Evolutionary conservation across 2,329 filamentous ascomycete species (phyloP), one percentile per base, ranked within the genome.

Genomic region (Atkinsonella texensis): DNA sequence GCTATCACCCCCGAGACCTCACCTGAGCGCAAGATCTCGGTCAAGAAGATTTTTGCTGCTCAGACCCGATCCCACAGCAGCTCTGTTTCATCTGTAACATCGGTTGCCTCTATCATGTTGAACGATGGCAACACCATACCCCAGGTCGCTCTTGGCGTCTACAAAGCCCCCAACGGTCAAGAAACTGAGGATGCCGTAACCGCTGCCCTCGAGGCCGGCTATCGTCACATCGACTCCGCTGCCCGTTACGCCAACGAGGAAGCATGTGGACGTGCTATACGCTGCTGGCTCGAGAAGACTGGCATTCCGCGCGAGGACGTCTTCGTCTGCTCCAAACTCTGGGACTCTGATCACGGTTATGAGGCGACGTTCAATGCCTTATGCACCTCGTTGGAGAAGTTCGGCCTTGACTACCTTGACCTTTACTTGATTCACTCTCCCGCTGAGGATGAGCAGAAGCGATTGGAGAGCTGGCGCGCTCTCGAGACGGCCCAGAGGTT

Each of bases 391-490:
- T 75, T 89, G 44, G 66, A 76, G 61, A 83, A 80, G 58, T 75
- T 88, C 28, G 74, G 76, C 12, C 70, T 85, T 31, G 80, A 84
- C 59, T 86, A 88, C 63, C 75, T 89, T n/a, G 84, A 89, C 65
- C 74, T 86, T 48, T 88, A 85, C 68, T 70, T 83, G 15, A 78
- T 83, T 58, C 79, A 83, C 68, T 68, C 70, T 49, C 80, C 80
- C 31, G 80, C 91, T 53, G 79, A 87, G 32, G 85, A 87, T 5
- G 81, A 76, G 63, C 66, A 77, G 61, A 82, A 80, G 46, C 76
- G 87, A 6, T 66, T 85, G 46, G 81, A 86, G 52, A 87, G 84
- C 63, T 93, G 87, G 87, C 75, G 72, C 57, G 87, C 87, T 50
- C 67, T 83, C 56, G 77, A 84, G 63, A 80, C 77, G 20, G 81